Base-by-base conservation (phyloP, 2,329 filamentous ascomycete genomes). In the Ceratocystis ficicola region DNA sequence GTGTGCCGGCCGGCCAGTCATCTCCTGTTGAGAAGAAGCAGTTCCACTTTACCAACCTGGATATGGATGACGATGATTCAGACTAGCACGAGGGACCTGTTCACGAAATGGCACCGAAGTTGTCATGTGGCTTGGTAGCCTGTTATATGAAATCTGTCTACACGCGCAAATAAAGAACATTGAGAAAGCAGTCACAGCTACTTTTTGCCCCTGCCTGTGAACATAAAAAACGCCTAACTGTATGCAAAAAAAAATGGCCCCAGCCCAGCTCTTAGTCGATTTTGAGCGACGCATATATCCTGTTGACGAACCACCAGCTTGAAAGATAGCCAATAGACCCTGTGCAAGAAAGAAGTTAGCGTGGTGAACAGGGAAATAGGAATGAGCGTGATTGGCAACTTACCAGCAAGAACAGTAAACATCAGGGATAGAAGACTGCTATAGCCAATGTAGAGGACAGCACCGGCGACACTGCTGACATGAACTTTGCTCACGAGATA, bases 211-310 rank as follows among this genome's bases (percentile, higher is more conserved):
- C 52, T n/a, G 28, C 8, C 28, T 50, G 17, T n/a, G 20, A 36
- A 32, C 25, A 57, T 57, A 15, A 10, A 12, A 57, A 57, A 57
- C 28, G 28, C 52, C 52, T 32, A 17, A 5, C 32, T 57, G 25
- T 57, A 57, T 32, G 28, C 61, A 36, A 62, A 28, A 36, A 62
- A 28, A 41, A 64, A 44, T 25, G 20, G 6, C 6, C 22, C 28
- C 12, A 36, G 15, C 50, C 20, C 44, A 32, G 50, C 6, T 4
- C 57, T 75, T 78, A 99, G 74, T 99, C 94, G 70, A 99, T 91
- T 80, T 99, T 99, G 78, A 99, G 95, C n/a, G 92, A 96, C 28
- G 85, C 80, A 75, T 99, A 99, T 68, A 99, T 99, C 75, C 89
- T 93, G 70, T 89, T 85, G 64, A 95, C 88, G 74, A 99, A 99